Evolutionary conservation across 257 asterid species (phyloP), one percentile per base, ranked within the genome.

Genomic region (Solanum lignicaule): DNA sequence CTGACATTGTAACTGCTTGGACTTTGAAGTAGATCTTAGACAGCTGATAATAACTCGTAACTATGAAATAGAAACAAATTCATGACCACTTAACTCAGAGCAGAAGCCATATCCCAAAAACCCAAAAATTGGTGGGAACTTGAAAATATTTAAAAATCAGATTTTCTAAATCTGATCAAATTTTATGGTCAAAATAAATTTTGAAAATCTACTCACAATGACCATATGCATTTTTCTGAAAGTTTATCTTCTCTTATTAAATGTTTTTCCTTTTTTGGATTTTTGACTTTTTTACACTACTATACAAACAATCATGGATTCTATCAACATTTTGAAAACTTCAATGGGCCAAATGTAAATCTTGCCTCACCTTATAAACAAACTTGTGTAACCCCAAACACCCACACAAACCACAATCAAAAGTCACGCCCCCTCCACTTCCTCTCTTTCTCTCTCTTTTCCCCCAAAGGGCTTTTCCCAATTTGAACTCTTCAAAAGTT

Each of bases 401-500:
- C 75, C 89, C 84, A 68, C 20, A 58, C 27, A 55, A 21, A 62
- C 71, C 31, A n/a, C 71, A n/a, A 4, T 65, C 72, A n/a, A 6
- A 65, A n/a, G 72, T n/a, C 72, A n/a, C 72, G 3, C 16, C 72
- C 32, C 31, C 31, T n/a, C 7, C 32, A 31, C 76, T 52, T 29
- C 25, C 69, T 66, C 52, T 46, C 55, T 13, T 46, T 46, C 55
- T 65, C 89, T 89, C 87, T 74, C 86, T 62, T 10, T 71, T 82
- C 73, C 65, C 87, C 74, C 13, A 82, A 36, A 86, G 88, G 60
- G 73, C 81, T 82, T 69, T 68, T 76, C 60, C 71, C 72, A 88
- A 87, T 79, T 69, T 66, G 87, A 88, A 89, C 89, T 83, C 90
- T 82, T 87, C 86, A 87, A 86, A 88, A 72, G 87, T 35, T 88